A percentile compares a stretch with the other conserved stretches of the same genome.
Conservation (phyloP, 2,329 filamentous ascomycete genomes). For the Aspergillus novoparasiticus region DNA sequence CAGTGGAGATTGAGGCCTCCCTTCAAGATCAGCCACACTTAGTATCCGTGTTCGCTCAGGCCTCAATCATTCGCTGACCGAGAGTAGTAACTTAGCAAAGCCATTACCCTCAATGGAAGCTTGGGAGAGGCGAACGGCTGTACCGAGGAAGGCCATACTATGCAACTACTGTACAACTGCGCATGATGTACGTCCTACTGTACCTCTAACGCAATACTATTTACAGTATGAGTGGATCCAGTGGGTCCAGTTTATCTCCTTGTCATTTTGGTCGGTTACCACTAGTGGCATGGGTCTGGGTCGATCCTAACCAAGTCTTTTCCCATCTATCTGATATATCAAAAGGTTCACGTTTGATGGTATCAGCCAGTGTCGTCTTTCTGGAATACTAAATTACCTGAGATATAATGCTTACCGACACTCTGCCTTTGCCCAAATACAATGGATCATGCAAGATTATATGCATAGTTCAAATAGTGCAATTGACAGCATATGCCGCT, state of each 20-base stretch:
- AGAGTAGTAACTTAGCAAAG: constrained; percentile 9
- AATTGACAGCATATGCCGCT: constrained; percentile 13
- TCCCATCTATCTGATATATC: constrained; percentile 15
- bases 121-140: constrained; percentile 10
- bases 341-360: constrained; percentile 2
- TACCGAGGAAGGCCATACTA: constrained; percentile 14
- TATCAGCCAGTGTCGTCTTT: constrained; percentile 6
- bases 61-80: constrained; percentile 15
- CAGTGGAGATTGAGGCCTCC: constrained; percentile 15
- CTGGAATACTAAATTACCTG: neutral
- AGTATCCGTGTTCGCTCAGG: constrained; percentile 15
- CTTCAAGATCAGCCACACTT: constrained; percentile 18
- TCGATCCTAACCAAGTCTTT: constrained; percentile 1
- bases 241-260: neutral
- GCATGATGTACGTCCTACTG: constrained; percentile 5
- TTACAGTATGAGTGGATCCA: neutral
- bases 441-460: constrained; percentile 14
- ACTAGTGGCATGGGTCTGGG: constrained; percentile 7
- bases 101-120: constrained; percentile 12
- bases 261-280: constrained; percentile 4
- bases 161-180: constrained; percentile 12
- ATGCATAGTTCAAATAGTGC: constrained; percentile 15
- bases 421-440: neutral
- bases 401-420: neutral
- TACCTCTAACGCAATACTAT: neutral